phyloP scores from a whole-genome alignment of 441 rosid genomes.

The Euphorbia corollata region DNA sequence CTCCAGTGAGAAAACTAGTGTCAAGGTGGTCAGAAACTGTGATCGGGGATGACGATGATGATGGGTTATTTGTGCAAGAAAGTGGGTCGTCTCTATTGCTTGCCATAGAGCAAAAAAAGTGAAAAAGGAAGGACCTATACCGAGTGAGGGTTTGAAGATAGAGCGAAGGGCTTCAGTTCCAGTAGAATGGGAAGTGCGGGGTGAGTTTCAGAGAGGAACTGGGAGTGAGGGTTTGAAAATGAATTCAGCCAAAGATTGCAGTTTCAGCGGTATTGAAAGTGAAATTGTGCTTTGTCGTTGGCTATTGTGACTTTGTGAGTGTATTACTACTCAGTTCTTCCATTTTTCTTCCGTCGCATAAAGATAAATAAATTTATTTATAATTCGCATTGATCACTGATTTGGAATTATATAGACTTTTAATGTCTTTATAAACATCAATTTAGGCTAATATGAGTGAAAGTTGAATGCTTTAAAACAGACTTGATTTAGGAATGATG shows the following conservation, averaged over 20 bases:
- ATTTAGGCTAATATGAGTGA: no score
- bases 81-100: slow-evolving; percentile 60
- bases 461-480: background rate
- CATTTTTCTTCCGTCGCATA: background rate
- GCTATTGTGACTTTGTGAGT: no score
- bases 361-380: no score
- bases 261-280: slow-evolving; percentile 19
- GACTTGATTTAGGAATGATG: background rate
- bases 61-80: slow-evolving; percentile 42
- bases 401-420: no score
- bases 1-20: slow-evolving; percentile 38
- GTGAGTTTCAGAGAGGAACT: background rate
- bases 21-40: slow-evolving; percentile 54
- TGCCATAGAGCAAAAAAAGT: slow-evolving; percentile 33
- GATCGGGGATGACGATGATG: slow-evolving; percentile 62
- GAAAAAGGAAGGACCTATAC: slow-evolving; percentile 1
- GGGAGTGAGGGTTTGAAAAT: background rate
- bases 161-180: slow-evolving; percentile 4
- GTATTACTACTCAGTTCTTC: background rate
- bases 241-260: background rate
- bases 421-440: background rate
- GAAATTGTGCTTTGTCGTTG: background rate
- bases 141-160: background rate
- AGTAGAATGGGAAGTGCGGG: slow-evolving; percentile 2
- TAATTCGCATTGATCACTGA: no score